Conservation (phyloP, 2,329 filamentous ascomycete genomes). For the Fusarium fracticaudum region DNA sequence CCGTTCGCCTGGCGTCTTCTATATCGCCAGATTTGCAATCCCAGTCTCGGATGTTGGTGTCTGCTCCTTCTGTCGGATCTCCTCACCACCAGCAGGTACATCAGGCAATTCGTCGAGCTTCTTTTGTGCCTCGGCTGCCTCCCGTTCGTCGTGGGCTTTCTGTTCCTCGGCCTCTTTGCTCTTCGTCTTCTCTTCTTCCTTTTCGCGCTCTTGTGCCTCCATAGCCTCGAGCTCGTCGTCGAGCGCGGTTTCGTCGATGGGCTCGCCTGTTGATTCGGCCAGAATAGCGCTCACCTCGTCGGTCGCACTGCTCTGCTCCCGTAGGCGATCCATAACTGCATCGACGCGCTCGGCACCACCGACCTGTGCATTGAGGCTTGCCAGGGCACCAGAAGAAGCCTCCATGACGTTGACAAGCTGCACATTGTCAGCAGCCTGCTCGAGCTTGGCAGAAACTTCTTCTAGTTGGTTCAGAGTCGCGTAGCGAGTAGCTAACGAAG, state of each 20-base stretch:
- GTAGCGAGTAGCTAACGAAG: constrained; percentile 75
- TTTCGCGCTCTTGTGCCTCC: constrained; percentile 67
- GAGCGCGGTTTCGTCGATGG: constrained; percentile 82
- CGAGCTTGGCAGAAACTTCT: constrained; percentile 81
- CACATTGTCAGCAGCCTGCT: constrained; percentile 86
- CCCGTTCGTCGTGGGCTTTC: constrained; percentile 55
- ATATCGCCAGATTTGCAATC: constrained; percentile 47
- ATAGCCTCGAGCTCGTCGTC: constrained; percentile 87
- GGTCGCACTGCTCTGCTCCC: constrained; percentile 81
- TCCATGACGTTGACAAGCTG: constrained; percentile 87
- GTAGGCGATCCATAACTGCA: constrained; percentile 76
- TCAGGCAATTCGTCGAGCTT: constrained; percentile 62
- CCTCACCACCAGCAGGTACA: constrained; percentile 49
- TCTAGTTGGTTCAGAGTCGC: constrained; percentile 84
- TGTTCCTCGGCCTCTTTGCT: constrained; percentile 51
- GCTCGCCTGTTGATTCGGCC: constrained; percentile 64
- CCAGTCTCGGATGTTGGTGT: constrained; percentile 52
- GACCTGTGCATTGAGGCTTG: constrained; percentile 76
- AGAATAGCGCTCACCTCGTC: constrained; percentile 86
- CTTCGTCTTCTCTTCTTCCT: constrained; percentile 61
- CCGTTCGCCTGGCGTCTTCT: constrained; percentile 15
- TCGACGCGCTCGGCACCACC: constrained; percentile 82
- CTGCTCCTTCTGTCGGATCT: constrained; percentile 43
- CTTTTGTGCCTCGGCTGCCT: constrained; percentile 59
- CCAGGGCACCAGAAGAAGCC: constrained; percentile 76